Conservation (phyloP, 768 basidiomycete genomes). For the Naganishia vaughanmartiniae region DNA sequence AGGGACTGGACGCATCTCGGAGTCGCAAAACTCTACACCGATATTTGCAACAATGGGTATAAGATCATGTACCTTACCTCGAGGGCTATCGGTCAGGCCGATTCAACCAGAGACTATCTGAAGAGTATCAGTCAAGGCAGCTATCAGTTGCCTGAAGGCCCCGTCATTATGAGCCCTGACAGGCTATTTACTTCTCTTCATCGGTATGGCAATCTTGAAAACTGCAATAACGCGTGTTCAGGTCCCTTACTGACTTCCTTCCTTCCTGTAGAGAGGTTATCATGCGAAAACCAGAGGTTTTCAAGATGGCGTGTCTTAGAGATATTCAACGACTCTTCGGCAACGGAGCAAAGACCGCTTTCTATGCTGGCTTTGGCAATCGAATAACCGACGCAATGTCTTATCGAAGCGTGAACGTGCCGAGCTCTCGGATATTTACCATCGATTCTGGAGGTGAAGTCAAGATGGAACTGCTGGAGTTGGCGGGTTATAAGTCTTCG, state of each 20-base stretch:
- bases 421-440: slow-evolving; percentile 91
- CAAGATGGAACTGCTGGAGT: slow-evolving; percentile 92
- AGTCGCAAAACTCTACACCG: slow-evolving; percentile 94
- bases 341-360: slow-evolving; percentile 61
- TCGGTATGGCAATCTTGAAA: slow-evolving; percentile 60
- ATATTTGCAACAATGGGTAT: slow-evolving; percentile 92
- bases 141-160: slow-evolving; percentile 94
- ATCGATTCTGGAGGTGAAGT: slow-evolving; percentile 90
- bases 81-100: slow-evolving; percentile 94
- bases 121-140: slow-evolving; percentile 92
- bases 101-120: slow-evolving; percentile 90
- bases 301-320: slow-evolving; percentile 98
- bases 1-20: slow-evolving; percentile 98
- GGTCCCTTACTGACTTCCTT: neutral
- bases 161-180: slow-evolving; percentile 98
- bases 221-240: neutral
- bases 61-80: slow-evolving; percentile 97
- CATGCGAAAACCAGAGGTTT: slow-evolving; percentile 98
- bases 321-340: slow-evolving; percentile 92
- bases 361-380: slow-evolving; percentile 97
- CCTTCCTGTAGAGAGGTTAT: slow-evolving; percentile 77
- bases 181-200: slow-evolving; percentile 89
- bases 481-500: slow-evolving; percentile 96
- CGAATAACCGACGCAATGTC: slow-evolving; percentile 96
- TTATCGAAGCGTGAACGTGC: slow-evolving; percentile 93